Conservation (phyloP, 2,329 filamentous ascomycete genomes). For the Trichoderma pleuroti region DNA sequence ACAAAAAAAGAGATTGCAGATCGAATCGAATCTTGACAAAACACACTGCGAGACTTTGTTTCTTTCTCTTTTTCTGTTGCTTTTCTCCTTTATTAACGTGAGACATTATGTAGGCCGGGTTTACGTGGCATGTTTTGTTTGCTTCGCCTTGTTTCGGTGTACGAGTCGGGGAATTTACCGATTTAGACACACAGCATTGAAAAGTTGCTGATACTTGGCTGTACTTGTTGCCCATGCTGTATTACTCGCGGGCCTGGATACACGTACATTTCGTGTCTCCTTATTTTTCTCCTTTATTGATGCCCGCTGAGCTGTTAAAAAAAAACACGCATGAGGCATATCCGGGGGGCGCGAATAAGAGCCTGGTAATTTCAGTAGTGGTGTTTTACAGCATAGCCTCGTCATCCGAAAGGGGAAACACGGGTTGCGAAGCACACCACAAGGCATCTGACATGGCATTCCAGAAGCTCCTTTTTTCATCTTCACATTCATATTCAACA, state of each 20-base stretch:
- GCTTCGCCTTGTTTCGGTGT: neutral
- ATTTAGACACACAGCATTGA: neutral
- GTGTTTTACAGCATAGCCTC: neutral
- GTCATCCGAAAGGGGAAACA: neutral
- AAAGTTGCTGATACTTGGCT: neutral
- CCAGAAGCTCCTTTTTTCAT: neutral
- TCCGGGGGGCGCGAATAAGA: neutral
- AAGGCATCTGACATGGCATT: neutral
- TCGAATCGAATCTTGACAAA: neutral
- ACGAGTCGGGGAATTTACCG: neutral
- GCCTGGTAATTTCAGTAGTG: neutral
- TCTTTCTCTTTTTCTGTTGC: neutral
- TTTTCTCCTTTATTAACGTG: neutral
- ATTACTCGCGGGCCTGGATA: neutral
- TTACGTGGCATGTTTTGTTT: neutral
- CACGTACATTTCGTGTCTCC: neutral
- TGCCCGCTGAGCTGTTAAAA: neutral
- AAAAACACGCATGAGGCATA: neutral
- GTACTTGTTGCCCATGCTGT: neutral
- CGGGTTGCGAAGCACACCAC: neutral
- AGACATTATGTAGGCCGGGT: neutral
- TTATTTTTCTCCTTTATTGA: neutral
- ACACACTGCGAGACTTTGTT: neutral
- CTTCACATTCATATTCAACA: neutral
- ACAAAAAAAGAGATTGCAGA: neutral